Evolutionary conservation across 2,329 filamentous ascomycete species (phyloP), one percentile per base, ranked within the genome.

Genomic region (Chaetomiaceae sp.): DNA sequence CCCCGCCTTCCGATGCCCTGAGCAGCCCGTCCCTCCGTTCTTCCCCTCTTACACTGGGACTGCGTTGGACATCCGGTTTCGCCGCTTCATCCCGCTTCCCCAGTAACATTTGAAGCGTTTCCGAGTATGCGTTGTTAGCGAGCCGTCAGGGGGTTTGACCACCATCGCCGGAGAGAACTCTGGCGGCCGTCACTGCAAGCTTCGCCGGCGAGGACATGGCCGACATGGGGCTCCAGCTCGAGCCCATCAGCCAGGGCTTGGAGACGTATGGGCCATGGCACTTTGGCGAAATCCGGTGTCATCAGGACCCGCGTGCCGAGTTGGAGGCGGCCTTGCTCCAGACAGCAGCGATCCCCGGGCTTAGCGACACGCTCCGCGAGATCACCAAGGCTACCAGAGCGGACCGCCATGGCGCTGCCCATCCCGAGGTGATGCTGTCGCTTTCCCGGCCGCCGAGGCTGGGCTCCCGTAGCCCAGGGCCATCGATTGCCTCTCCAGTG

Each of bases 201-300:
- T 20, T 34, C 9, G 19, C 8, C n/a, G 20, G 18, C 15, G 19
- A 30, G 27, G 34, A 43, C n/a, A 35, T 30, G 20, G 39, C 41
- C 32, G 47, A 52, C 30, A 62, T 64, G 60, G 57, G 57, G 35
- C 41, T 62, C 15, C 59, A 60, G 38, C 44, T 62, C 27, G 59
- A 59, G 29, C 36, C 57, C 24, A 35, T 56, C 29, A 49, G 36
- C 29, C 54, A 49, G 34, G 43, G 40, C 22, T 46, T 61, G 35
- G 55, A 58, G 35, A 47, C 56, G 24, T 55, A 58, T 38, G 55
- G 56, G 24, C 55, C 56, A 42, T 62, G 61, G 59, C 54, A 50
- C 29, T 53, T 54, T 19, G 50, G 49, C 19, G 54, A 58, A 20
- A 38, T 46, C 10, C 51, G 47, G 0, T 49, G 51, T 20, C 42